Base-by-base conservation (phyloP, 2,329 filamentous ascomycete species). In the Phyllosticta capitalensis region DNA sequence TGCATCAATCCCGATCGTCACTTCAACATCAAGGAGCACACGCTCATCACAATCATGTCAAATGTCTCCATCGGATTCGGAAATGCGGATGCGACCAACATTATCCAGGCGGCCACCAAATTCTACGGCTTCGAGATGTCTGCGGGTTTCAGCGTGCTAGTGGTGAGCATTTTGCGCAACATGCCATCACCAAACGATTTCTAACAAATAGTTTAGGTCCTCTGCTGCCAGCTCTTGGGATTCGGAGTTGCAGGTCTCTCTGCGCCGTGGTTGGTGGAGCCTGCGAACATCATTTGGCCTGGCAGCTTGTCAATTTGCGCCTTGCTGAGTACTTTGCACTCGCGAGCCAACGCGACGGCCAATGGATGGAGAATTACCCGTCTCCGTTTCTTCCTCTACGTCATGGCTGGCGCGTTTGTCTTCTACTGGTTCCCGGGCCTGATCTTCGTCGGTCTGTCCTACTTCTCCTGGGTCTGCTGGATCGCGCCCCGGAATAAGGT, bases 51-150 rank as follows among this genome's bases (percentile, higher is more conserved):
- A 22, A 80, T 83, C 68, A 85, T 86, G 83, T 83, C 82, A 1
- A 84, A 84, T 68, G 82, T 83, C 65, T 72, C 80, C 5, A 69
- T 68, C 33, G 66, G 67, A 12, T 69, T 68, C 45, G 66, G 67
- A n/a, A 65, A 70, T 5, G 85, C 86, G 3, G 90, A 90, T 65
- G 86, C 86, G 0, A 90, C 87, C 0, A 87, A 90, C 64, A 85
- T 89, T 28, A 81, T 91, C 52, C 76, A 89, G 1, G 87, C 87
- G 0, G 86, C 89, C 71, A 74, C 83, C 19, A 79, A 86, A 19
- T 90, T 90, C 67, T 91, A 90, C 69, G 77, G 86, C 61, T 5
- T 68, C 55, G 64, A 63, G 9, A 63, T 66, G 45, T 53, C 52
- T 19, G 33, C 59, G 10, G 64, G 59, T 9, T 68, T 68, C 55